Conservation (phyloP, 768 basidiomycete genomes). For the Leccinum variicolor region DNA sequence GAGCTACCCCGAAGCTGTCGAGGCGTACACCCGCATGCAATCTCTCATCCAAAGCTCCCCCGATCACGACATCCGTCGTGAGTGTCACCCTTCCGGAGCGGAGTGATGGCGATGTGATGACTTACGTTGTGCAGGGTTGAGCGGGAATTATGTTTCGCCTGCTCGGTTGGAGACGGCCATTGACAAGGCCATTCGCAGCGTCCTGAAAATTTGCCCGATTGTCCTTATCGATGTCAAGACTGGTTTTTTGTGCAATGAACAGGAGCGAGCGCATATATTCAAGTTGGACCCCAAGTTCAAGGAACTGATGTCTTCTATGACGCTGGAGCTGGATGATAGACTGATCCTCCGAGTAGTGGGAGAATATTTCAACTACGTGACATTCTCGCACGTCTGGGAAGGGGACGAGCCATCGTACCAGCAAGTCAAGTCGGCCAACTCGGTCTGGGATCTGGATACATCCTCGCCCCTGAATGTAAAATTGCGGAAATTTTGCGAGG, state of each 20-base stretch:
- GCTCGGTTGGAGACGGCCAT: background rate
- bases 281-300: background rate
- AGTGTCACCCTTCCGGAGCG: background rate
- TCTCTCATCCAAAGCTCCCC: background rate
- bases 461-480: background rate
- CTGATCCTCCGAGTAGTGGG: background rate
- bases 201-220: background rate
- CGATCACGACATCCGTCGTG: background rate
- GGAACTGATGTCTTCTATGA: background rate
- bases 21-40: background rate
- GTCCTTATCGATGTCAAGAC: background rate
- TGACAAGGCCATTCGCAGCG: background rate
- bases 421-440: background rate
- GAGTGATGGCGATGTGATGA: background rate
- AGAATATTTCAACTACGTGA: background rate
- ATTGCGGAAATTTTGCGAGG: background rate
- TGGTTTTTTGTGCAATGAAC: background rate
- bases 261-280: background rate
- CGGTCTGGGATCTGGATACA: background rate
- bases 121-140: background rate
- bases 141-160: background rate
- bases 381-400: background rate
- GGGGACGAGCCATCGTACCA: background rate
- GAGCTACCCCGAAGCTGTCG: background rate
- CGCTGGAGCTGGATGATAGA: background rate